Conservation (phyloP, 352 stramenopile genomes). For the Elongisporangium prolatum region DNA sequence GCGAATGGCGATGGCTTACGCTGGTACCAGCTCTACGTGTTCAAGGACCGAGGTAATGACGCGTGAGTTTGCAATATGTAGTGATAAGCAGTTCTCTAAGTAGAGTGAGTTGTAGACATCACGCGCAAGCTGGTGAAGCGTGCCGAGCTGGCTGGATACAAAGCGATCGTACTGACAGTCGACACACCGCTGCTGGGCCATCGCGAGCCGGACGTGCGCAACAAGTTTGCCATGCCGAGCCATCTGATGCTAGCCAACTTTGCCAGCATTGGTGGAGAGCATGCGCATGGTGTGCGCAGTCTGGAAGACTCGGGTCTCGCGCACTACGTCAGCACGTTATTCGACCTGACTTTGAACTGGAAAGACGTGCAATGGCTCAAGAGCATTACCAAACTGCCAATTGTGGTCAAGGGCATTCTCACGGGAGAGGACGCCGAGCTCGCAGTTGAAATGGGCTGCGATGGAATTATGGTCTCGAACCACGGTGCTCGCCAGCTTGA, state of each 20-base stretch:
- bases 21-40: constrained; percentile 97
- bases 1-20: constrained; percentile 79
- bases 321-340: constrained; percentile 79
- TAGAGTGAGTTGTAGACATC: constrained; percentile 64
- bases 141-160: constrained; percentile 92
- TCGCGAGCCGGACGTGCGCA: constrained; percentile 93
- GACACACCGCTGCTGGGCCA: constrained; percentile 96
- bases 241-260: constrained; percentile 58
- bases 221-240: constrained; percentile 84
- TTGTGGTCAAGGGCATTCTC: constrained; percentile 94
- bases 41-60: constrained; percentile 75
- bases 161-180: constrained; percentile 94
- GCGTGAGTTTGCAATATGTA: neutral
- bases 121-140: constrained; percentile 88
- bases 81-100: neutral
- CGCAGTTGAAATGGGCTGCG: constrained; percentile 87
- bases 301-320: constrained; percentile 46
- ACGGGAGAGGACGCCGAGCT: constrained; percentile 90
- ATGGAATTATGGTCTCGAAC: constrained; percentile 92
- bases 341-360: constrained; percentile 93
- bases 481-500: constrained; percentile 92
- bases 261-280: constrained; percentile 37
- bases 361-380: constrained; percentile 91
- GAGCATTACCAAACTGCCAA: constrained; percentile 87
- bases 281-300: constrained; percentile 59